Conservation (phyloP, 2,329 filamentous ascomycete genomes). For the Fusarium nodosum region DNA sequence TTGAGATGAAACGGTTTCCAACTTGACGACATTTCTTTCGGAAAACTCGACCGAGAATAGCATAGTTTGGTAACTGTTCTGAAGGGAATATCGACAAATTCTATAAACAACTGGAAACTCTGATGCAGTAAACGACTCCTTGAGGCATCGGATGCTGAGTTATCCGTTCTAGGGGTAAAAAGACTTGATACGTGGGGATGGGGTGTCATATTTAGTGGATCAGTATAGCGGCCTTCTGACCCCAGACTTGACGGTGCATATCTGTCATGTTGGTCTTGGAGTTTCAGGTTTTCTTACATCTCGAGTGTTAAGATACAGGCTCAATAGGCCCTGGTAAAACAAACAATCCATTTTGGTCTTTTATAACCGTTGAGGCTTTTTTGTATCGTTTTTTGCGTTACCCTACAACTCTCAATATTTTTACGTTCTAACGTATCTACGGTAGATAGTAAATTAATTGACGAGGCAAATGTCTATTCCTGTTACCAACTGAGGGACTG, state of each 20-base stretch:
- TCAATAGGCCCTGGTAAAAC: conserved; percentile 7
- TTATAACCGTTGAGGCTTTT: neutral
- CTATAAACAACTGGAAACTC: conserved; percentile 3
- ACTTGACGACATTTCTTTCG: conserved; percentile 1
- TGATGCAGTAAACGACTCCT: conserved; percentile 2
- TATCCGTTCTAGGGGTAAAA: conserved; percentile 4
- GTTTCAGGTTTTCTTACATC: conserved; percentile 7
- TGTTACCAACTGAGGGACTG: neutral
- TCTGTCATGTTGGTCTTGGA: neutral
- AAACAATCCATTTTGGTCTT: neutral
- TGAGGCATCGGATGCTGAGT: conserved; percentile 6
- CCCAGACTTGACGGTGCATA: neutral
- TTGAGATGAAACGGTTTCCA: conserved; percentile 1
- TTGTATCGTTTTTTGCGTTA: neutral
- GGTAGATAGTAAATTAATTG: neutral
- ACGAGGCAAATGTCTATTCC: neutral
- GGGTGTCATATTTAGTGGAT: conserved; percentile 3
- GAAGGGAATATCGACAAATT: neutral
- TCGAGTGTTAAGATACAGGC: conserved; percentile 8
- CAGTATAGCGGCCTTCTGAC: rapidly evolving
- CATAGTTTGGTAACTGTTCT: neutral
- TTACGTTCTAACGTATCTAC: too few species aligned
- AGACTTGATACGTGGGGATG: conserved; percentile 1
- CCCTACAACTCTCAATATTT: neutral
- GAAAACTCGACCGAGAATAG: neutral